Evolutionary conservation across 129 eudicot genomes (phyloP).

Genomic region (Chrysanthemum lavandulifolium): DNA sequence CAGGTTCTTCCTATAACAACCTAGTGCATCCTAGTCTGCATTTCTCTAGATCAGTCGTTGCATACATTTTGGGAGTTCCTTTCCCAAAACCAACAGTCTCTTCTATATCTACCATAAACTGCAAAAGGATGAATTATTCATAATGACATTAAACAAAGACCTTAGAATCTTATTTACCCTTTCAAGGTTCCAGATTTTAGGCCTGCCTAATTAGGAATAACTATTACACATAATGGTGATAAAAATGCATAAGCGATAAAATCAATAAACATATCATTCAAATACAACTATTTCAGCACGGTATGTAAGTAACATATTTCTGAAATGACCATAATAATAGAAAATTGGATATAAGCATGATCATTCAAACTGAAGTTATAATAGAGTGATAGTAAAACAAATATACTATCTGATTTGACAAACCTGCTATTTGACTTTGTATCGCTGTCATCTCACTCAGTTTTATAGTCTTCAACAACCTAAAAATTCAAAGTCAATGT

Average conservation of each 20-base stretch:
- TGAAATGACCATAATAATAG: too few relatives aligned
- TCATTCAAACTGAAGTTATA: too few relatives aligned
- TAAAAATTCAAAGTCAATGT: too few relatives aligned
- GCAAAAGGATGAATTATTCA: slow-evolving; percentile 25
- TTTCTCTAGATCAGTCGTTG: slow-evolving; percentile 69
- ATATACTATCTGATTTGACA: too few relatives aligned
- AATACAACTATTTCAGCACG: too few relatives aligned
- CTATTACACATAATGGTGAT: not conserved
- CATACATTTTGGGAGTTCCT: slow-evolving; percentile 77
- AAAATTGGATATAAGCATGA: too few relatives aligned
- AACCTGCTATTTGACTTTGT: too few relatives aligned
- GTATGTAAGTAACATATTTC: too few relatives aligned
- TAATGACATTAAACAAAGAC: not conserved
- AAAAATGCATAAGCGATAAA: too few relatives aligned
- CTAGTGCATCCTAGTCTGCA: slow-evolving; percentile 74
- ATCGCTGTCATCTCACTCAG: too few relatives aligned
- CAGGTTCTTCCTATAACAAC: slow-evolving; percentile 49
- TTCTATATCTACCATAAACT: slow-evolving; percentile 54
- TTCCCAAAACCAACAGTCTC: slow-evolving; percentile 72
- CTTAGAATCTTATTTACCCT: not conserved
- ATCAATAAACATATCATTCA: not conserved
- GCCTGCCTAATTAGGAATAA: not conserved
- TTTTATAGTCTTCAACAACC: too few relatives aligned
- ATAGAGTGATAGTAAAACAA: too few relatives aligned
- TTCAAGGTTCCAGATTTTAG: not conserved